Evolutionary conservation across 768 basidiomycete species (phyloP).

Genomic region (Psilocybe subaeruginosa): DNA sequence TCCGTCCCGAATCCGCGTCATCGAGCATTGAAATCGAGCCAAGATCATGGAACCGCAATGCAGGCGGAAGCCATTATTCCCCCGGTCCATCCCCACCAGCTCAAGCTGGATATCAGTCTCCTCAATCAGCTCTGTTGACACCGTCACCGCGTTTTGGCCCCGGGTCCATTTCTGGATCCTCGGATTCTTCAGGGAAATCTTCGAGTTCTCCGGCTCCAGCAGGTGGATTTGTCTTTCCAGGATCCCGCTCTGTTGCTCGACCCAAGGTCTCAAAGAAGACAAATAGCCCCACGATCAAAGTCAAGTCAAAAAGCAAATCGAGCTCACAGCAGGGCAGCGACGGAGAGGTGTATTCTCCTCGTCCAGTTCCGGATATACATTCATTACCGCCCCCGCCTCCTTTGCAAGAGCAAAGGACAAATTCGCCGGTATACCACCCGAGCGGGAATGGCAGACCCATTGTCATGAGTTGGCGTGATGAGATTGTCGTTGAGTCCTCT

Average conservation of each 20-base stretch:
- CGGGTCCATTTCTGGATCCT: constrained; percentile 18
- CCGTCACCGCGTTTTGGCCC: constrained; percentile 3
- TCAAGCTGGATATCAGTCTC: neutral
- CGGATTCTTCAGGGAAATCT: constrained; percentile 13
- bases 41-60: neutral
- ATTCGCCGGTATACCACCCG: constrained; percentile 1
- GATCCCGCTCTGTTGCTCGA: constrained; percentile 26
- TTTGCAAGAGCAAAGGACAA: neutral
- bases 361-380: neutral
- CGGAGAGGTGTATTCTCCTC: neutral
- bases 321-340: neutral
- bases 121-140: neutral
- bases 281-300: constrained; percentile 14
- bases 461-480: neutral
- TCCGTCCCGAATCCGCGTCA: neutral
- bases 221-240: constrained; percentile 28
- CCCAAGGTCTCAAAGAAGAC: constrained; percentile 27
- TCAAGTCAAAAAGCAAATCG: constrained; percentile 9
- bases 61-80: neutral
- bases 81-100: constrained; percentile 6
- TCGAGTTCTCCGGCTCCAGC: constrained; percentile 5
- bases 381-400: neutral
- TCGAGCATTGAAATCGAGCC: constrained; percentile 8
- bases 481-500: constrained; percentile 4
- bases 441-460: neutral